phyloP scores from a whole-genome alignment of 2,329 filamentous ascomycete genomes.

The Ceratocystis colombiana region DNA sequence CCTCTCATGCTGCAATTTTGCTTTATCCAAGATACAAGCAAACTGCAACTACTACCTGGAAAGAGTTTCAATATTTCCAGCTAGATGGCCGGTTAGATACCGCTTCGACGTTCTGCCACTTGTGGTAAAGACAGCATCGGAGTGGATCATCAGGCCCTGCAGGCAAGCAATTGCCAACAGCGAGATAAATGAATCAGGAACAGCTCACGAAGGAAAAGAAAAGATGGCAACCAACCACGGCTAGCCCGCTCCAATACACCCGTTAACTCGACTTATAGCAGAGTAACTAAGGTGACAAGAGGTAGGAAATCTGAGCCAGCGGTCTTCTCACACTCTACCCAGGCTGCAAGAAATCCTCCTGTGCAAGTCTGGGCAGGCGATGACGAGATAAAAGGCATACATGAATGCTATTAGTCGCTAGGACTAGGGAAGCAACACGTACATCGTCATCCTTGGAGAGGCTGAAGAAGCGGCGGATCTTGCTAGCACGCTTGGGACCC shows the following conservation, averaged over 20 bases:
- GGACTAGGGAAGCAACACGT: conserved; percentile 46
- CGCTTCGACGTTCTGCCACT: not conserved
- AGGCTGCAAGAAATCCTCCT: conserved; percentile 36
- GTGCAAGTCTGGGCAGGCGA: conserved; percentile 57
- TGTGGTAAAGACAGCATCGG: conserved; percentile 6
- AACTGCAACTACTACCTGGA: conserved; percentile 25
- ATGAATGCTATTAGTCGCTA: conserved; percentile 32
- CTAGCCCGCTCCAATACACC: conserved; percentile 12
- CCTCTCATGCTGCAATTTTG: conserved; percentile 4
- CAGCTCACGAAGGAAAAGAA: conserved; percentile 17
- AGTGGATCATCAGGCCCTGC: conserved; percentile 4
- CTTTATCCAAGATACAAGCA: conserved; percentile 5
- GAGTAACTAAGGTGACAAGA: not conserved
- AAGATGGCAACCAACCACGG: conserved; percentile 24
- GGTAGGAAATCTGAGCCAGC: conserved; percentile 25
- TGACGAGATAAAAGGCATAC: conserved; percentile 45
- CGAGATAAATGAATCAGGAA: conserved; percentile 18
- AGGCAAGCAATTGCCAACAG: conserved; percentile 18
- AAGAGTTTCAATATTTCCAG: conserved; percentile 19
- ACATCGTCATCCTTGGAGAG: conserved; percentile 99
- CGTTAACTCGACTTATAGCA: not conserved
- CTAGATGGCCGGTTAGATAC: not conserved
- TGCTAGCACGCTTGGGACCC: conserved; percentile 98
- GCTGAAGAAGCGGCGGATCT: conserved; percentile 99
- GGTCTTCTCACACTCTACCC: conserved; percentile 51